Evolutionary conservation across 176 grass and related monocot genomes (phyloP), one percentile per base, ranked within the genome.

Genomic region (Thalia dealbata): DNA sequence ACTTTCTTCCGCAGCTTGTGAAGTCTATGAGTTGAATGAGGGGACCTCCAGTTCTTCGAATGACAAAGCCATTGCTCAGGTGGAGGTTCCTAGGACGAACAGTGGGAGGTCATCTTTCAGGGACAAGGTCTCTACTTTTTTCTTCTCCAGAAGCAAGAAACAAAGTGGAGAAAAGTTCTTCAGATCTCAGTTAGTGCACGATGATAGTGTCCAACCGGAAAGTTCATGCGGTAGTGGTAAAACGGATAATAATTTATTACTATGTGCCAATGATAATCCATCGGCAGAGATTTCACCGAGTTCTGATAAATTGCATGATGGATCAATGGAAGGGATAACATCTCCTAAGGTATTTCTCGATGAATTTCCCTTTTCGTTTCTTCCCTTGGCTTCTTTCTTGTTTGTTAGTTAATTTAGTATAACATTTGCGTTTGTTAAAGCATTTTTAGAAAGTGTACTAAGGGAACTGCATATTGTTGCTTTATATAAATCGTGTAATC

Each of bases 101-200:
- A 86, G 69, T 25, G 82, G 73, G 63, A 92, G 88, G 61, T 82
- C 74, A 26, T 95, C 86, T 78, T 97, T 97, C 73, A 86, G 77
- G 78, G 90, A 79, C 78, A 97, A 75, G 46, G 56, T 97, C 73
- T 89, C 93, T 52, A 91, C 82, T 41, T 81, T 97, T 7, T 78
- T 86, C 72, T 97, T 97, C 48, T 90, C 85, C 69, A 92, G 62
- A 75, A 88, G 68, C 82, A 97, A 84, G 78, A 97, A 88, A 84
- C 70, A 58, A 16, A 30, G 25, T 61, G 54, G 14, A 45, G 70
- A 79, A 71, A 83, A 88, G n/a, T 56, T 70, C 65, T 73, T 67
- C 72, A 67, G 61, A 66, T 81, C 69, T 58, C 48, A 23, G 29
- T 67, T n/a, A 69, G 42, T 3, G 0, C 54, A 66, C 46, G 50